Evolutionary conservation across 352 stramenopile genomes (phyloP).

Genomic region (Phytophthora citricola): DNA sequence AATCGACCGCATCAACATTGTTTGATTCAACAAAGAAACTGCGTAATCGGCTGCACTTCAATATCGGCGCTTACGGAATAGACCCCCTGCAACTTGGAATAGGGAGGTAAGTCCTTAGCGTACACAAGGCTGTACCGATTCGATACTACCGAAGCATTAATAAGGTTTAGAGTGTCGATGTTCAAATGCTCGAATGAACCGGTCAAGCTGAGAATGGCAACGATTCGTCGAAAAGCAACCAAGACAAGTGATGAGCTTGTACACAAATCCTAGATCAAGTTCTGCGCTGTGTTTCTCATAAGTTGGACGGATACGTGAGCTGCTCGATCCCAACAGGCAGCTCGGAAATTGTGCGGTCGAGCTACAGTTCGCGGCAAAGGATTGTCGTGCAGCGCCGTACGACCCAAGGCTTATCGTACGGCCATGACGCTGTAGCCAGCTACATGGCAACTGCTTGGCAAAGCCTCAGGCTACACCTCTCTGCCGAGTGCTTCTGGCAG

Average conservation of each 20-base stretch:
- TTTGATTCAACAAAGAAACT: too few relatives aligned
- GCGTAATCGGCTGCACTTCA: too few relatives aligned
- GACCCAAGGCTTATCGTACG: background rate
- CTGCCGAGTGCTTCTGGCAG: too few relatives aligned
- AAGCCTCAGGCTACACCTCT: background rate
- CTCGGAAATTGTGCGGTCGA: background rate
- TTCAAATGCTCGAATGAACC: too few relatives aligned
- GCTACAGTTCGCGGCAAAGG: background rate
- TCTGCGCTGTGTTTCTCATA: conserved; percentile 5
- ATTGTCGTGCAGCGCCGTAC: background rate
- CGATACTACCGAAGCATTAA: too few relatives aligned
- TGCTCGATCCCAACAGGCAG: background rate
- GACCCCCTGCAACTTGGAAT: too few relatives aligned
- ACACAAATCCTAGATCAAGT: conserved; percentile 10
- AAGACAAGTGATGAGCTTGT: background rate
- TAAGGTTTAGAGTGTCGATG: too few relatives aligned
- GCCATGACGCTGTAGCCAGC: conserved; percentile 9
- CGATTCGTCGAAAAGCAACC: background rate
- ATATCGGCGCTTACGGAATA: too few relatives aligned
- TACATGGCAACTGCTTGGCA: conserved; percentile 3
- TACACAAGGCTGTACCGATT: too few relatives aligned
- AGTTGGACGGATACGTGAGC: background rate
- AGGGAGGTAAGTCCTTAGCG: too few relatives aligned
- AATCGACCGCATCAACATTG: too few relatives aligned
- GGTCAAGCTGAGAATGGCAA: too few relatives aligned